Conservation (phyloP, 2,329 filamentous ascomycete genomes). For the Aspergillus novofumigatus region DNA sequence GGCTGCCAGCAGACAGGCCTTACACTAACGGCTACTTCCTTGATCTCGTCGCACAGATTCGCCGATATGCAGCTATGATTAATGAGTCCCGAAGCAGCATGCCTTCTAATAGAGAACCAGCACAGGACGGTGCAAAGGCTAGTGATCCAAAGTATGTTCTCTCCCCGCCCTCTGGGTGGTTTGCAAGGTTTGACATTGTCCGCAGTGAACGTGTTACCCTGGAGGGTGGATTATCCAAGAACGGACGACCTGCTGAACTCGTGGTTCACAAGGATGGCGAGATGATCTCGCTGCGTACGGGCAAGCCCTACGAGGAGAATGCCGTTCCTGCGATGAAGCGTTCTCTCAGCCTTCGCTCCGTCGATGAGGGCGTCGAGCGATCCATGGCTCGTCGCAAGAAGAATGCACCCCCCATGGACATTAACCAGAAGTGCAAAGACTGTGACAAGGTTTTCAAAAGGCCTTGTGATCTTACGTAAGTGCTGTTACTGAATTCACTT, state of each 20-base stretch:
- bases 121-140: slow-evolving; percentile 36
- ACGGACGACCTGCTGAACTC: slow-evolving; percentile 77
- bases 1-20: slow-evolving; percentile 76
- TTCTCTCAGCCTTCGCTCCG: slow-evolving; percentile 52
- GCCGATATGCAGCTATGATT: slow-evolving; percentile 81
- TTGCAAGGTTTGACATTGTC: slow-evolving; percentile 39
- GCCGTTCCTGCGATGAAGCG: slow-evolving; percentile 49
- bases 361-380: slow-evolving; percentile 75
- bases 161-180: slow-evolving; percentile 30
- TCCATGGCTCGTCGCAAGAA: slow-evolving; percentile 97
- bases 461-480: slow-evolving; percentile 81
- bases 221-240: slow-evolving; percentile 74
- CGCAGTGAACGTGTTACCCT: slow-evolving; percentile 68
- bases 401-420: slow-evolving; percentile 79
- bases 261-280: slow-evolving; percentile 78
- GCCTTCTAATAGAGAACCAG: slow-evolving; percentile 46
- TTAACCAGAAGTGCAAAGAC: slow-evolving; percentile 74
- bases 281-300: slow-evolving; percentile 71
- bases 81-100: slow-evolving; percentile 67
- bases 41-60: slow-evolving; percentile 90
- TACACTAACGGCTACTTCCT: slow-evolving; percentile 97
- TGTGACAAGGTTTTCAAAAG: slow-evolving; percentile 94
- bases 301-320: slow-evolving; percentile 54
- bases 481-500: slow-evolving; percentile 1
- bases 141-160: slow-evolving; percentile 48